phyloP scores from a whole-genome alignment of 805 yeast species.

The Cyberlindnera suaveolens region DNA sequence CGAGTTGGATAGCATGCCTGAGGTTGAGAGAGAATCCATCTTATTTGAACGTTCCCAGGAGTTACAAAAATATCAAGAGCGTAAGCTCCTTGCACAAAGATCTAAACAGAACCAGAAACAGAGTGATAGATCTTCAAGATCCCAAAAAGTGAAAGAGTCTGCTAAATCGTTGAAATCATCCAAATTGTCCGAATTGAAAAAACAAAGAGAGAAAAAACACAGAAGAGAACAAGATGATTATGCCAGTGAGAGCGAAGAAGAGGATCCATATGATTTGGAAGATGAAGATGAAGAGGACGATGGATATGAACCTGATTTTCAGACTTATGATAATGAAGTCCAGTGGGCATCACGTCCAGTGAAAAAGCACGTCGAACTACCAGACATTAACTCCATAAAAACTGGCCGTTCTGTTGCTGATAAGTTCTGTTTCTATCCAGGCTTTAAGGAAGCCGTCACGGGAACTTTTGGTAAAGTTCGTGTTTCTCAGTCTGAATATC shows the following conservation, averaged over 20 bases:
- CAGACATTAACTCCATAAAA: conserved; percentile 65
- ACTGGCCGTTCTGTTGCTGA: conserved; percentile 74
- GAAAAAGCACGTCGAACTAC: conserved; percentile 42
- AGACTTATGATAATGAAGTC: conserved; percentile 39
- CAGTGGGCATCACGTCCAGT: conserved; percentile 41
- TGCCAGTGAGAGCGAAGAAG: conserved; percentile 45
- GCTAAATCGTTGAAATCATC: conserved; percentile 35
- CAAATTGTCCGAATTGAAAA: conserved; percentile 66
- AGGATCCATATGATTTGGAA: conserved; percentile 31
- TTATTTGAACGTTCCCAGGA: conserved; percentile 91
- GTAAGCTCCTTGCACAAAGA: conserved; percentile 77
- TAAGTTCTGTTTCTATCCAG: conserved; percentile 76
- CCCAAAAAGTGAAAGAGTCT: conserved; percentile 23
- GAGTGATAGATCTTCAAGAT: conserved; percentile 30
- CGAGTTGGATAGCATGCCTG: conserved; percentile 65
- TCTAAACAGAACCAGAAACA: conserved; percentile 48
- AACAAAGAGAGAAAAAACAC: conserved; percentile 63
- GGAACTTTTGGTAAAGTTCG: conserved; percentile 82
- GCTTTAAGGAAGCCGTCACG: conserved; percentile 59
- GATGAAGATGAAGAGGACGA: conserved; percentile 39
- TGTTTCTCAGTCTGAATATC: conserved; percentile 62
- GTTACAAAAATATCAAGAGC: conserved; percentile 82
- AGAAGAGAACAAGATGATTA: conserved; percentile 31
- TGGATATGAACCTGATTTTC: conserved; percentile 35
- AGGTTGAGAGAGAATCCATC: conserved; percentile 85